Percentiles rank a stretch among this genome's conserved stretches.
Evolutionary conservation across 2,329 filamentous ascomycete species (phyloP).

Genomic region (Penicillium rolfsii): DNA sequence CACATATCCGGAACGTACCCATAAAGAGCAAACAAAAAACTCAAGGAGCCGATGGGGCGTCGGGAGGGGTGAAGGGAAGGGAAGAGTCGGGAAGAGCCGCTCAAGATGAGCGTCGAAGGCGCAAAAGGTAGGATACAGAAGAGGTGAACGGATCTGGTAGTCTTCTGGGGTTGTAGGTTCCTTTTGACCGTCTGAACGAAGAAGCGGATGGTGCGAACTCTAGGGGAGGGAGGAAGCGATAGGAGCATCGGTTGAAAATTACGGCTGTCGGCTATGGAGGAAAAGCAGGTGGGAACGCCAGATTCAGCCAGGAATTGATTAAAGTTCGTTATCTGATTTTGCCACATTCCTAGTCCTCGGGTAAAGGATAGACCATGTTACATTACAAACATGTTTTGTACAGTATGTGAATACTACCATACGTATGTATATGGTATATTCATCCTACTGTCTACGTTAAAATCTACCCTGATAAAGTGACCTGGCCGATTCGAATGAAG

Average conservation of each 20-base stretch:
- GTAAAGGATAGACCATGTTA: not conserved
- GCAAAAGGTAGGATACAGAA: slow-evolving; percentile 1
- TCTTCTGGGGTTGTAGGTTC: not conserved
- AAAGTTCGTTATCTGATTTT: slow-evolving; percentile 23
- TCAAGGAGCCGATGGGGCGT: not conserved
- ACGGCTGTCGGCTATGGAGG: slow-evolving; percentile 13
- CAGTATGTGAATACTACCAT: not conserved
- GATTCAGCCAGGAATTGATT: slow-evolving; percentile 13
- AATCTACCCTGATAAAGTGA: too few relatives aligned
- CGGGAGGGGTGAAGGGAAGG: slow-evolving; percentile 1
- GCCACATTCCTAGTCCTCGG: slow-evolving; percentile 20
- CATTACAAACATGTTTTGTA: not conserved
- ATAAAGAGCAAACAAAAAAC: slow-evolving; percentile 14
- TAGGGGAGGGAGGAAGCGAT: not conserved
- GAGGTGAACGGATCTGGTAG: not conserved
- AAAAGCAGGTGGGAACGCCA: slow-evolving; percentile 6
- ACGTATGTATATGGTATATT: not conserved
- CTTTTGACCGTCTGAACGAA: not conserved
- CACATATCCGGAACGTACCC: slow-evolving; percentile 21
- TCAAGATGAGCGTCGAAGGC: not conserved
- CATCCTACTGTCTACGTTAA: too few relatives aligned
- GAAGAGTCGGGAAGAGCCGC: slow-evolving; percentile 10
- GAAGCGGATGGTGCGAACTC: slow-evolving; percentile 6
- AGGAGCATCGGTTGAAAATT: slow-evolving; percentile 9
- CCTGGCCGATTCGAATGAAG: too few relatives aligned